Evolutionary conservation across 371 early-diverging fungal species (phyloP).

Genomic region (Mucor plumbeus): DNA sequence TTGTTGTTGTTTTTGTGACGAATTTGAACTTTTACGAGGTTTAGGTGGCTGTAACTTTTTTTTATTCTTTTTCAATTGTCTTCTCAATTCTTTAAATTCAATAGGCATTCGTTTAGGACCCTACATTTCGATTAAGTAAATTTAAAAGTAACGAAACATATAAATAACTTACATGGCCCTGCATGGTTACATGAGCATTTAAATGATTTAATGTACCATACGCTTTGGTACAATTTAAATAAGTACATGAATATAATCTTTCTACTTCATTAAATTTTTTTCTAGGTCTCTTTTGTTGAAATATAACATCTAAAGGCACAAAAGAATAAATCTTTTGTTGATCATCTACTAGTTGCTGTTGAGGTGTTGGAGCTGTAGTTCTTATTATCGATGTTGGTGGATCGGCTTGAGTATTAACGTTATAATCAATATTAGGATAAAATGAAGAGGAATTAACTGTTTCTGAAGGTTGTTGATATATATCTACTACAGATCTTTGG

Average conservation of each 20-base stretch:
- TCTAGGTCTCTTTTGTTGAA: slow-evolving; percentile 69
- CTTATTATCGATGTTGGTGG: background rate
- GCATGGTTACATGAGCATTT: slow-evolving; percentile 77
- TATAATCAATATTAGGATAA: background rate
- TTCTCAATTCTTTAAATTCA: slow-evolving; percentile 70
- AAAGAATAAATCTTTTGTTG: slow-evolving; percentile 62
- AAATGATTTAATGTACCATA: slow-evolving; percentile 79
- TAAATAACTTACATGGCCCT: slow-evolving; percentile 61
- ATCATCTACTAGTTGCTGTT: background rate
- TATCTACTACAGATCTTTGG: slow-evolving; percentile 2
- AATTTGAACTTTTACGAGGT: slow-evolving; percentile 20
- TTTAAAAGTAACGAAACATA: background rate
- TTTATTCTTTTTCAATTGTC: slow-evolving; percentile 49
- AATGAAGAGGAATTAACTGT: background rate
- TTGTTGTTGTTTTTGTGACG: background rate
- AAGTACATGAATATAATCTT: slow-evolving; percentile 69
- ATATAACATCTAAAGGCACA: slow-evolving; percentile 64
- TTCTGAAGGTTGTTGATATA: background rate
- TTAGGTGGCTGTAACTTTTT: slow-evolving; percentile 27
- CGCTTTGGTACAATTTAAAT: slow-evolving; percentile 65
- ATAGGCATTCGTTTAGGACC: slow-evolving; percentile 49
- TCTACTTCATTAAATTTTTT: slow-evolving; percentile 74
- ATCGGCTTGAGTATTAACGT: background rate
- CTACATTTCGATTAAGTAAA: slow-evolving; percentile 9
- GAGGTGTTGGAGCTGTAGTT: background rate